A percentile compares a stretch with the other conserved stretches of the same genome.
phyloP scores from a whole-genome alignment of 257 asterid species.

The Fraxinus americana region DNA sequence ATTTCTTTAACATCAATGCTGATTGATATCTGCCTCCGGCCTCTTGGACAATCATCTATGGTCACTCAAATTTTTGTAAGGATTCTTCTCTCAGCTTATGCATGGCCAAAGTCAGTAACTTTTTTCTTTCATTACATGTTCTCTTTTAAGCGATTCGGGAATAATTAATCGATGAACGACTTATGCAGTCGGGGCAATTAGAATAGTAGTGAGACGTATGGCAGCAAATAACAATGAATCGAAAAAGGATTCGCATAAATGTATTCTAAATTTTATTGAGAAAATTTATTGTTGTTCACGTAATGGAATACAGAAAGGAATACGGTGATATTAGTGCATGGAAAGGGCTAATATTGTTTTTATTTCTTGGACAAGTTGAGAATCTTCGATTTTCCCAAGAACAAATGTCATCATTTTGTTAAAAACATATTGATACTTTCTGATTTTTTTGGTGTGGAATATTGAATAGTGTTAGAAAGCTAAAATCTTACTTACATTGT shows the following conservation, averaged over 20 bases:
- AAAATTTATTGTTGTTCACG: background rate
- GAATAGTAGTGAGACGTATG: too few relatives aligned
- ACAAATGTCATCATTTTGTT: background rate
- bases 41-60: slow-evolving; percentile 71
- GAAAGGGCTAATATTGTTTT: background rate
- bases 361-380: background rate
- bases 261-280: background rate
- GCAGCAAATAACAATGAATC: too few relatives aligned
- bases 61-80: slow-evolving; percentile 75
- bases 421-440: too few relatives aligned
- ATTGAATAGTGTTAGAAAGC: background rate
- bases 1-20: slow-evolving; percentile 48
- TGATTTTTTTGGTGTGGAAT: background rate
- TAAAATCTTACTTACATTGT: background rate
- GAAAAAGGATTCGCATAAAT: too few relatives aligned
- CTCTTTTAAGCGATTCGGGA: background rate
- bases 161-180: background rate
- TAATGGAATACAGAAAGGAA: background rate
- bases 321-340: too few relatives aligned
- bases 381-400: background rate
- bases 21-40: slow-evolving; percentile 55
- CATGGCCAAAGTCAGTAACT: background rate
- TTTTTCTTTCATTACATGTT: background rate
- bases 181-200: background rate
- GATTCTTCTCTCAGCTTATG: background rate